These are phyloP conservation scores for Eucalyptus sp. DNA, from an alignment of 345 rosid genomes.

Conservation along the genomic window DNA sequence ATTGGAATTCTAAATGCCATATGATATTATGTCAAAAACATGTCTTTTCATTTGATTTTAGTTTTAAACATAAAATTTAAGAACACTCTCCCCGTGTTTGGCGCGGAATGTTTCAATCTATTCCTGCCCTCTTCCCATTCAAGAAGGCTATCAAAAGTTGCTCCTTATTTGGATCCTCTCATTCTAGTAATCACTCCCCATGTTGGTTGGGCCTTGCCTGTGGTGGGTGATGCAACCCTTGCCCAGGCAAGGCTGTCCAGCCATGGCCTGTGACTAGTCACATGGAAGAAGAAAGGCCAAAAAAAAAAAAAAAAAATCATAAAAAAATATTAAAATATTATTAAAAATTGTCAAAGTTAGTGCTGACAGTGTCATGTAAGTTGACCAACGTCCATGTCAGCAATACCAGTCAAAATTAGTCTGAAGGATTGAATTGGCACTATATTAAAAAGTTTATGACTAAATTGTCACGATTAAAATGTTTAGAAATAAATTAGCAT, in stretches of 20 bases:
- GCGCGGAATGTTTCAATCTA: neutral
- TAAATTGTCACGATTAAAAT: no score
- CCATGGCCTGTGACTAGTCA: neutral
- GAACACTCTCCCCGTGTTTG: neutral
- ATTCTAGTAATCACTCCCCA: neutral
- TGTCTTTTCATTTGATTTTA: neutral
- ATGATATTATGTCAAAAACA: neutral
- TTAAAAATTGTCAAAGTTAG: accelerated
- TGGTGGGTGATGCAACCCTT: neutral
- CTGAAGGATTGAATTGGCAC: no score
- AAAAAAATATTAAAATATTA: no score
- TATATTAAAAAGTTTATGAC: no score
- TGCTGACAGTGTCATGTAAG: accelerated
- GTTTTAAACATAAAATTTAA: neutral
- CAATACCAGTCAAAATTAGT: neutral
- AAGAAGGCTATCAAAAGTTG: neutral
- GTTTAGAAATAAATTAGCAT: no score
- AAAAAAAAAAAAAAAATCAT: no score
- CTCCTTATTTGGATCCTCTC: neutral
- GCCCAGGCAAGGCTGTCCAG: accelerated
- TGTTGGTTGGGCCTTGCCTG: neutral
- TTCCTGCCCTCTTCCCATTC: neutral
- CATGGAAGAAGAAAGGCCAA: neutral
- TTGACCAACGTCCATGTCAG: neutral
- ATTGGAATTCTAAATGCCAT: neutral